These are phyloP conservation scores for Sclerotinia minor DNA, from an alignment of 2,329 filamentous ascomycete species.

Conservation along the genomic window DNA sequence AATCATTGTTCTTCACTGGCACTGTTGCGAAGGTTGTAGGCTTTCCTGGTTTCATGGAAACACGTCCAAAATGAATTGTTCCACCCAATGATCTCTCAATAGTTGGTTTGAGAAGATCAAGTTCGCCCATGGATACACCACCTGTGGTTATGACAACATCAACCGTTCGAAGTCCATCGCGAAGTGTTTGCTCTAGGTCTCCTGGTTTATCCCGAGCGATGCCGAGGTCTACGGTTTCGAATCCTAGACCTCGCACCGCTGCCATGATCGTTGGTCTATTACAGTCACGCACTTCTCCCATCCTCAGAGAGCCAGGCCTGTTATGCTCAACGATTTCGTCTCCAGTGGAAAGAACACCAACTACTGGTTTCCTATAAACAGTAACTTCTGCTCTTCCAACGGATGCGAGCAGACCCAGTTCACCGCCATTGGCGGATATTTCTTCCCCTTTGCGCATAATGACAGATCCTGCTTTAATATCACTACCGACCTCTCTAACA, in stretches of 20 bases:
- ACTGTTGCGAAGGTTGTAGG: conserved; percentile 96
- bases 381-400: conserved; percentile 72
- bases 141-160: conserved; percentile 90
- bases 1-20: conserved; percentile 60
- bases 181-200: conserved; percentile 73
- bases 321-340: conserved; percentile 87
- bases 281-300: conserved; percentile 90
- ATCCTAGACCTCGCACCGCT: conserved; percentile 72
- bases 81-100: conserved; percentile 88
- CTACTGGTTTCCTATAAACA: conserved; percentile 72
- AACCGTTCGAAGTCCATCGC: conserved; percentile 68
- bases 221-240: conserved; percentile 78
- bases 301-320: conserved; percentile 58
- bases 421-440: conserved; percentile 85
- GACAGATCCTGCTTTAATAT: conserved; percentile 67
- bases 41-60: conserved; percentile 97
- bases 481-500: conserved; percentile 86
- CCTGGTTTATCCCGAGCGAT: conserved; percentile 76
- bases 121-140: conserved; percentile 96
- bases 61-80: conserved; percentile 92
- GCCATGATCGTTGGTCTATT: conserved; percentile 87
- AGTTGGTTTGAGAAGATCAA: conserved; percentile 94
- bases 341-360: conserved; percentile 90
- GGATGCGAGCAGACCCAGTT: conserved; percentile 85
- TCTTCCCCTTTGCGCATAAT: conserved; percentile 77